Evolutionary conservation across 2,329 filamentous ascomycete genomes (phyloP).

Genomic region (Didymella arachidicola): DNA sequence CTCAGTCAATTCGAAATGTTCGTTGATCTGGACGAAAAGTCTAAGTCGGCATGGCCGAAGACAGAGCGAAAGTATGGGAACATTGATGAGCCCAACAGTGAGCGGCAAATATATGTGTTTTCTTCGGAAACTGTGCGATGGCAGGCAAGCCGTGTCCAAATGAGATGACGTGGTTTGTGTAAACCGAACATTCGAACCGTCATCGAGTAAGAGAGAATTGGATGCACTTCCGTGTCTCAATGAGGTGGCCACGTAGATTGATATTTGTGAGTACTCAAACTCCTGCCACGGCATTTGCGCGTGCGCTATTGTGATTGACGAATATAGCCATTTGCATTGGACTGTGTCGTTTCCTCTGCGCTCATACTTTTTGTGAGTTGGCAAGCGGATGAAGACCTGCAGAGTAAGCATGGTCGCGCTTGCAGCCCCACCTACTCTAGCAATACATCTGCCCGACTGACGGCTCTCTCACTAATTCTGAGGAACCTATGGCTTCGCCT

Average conservation of each 20-base stretch:
- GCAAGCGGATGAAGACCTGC: conserved; percentile 42
- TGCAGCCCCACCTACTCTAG: not conserved
- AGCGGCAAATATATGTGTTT: not conserved
- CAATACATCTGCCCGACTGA: not conserved
- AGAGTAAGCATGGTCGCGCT: not conserved
- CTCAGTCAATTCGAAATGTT: not conserved
- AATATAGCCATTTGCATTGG: not conserved
- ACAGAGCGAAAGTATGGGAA: not conserved
- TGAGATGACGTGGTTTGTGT: not conserved
- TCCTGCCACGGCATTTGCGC: not conserved
- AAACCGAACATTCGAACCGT: not conserved
- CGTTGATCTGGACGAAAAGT: not conserved
- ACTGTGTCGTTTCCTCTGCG: not conserved
- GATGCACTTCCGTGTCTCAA: not conserved
- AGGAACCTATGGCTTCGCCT: not conserved
- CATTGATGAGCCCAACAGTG: not conserved
- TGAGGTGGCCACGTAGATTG: not conserved
- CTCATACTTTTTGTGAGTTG: conserved; percentile 31
- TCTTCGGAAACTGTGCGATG: not conserved
- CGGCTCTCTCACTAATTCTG: not conserved
- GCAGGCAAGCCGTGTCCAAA: not conserved
- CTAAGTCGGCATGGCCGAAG: not conserved
- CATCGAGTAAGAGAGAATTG: not conserved
- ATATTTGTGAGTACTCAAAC: not conserved
- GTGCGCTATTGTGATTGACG: not conserved